Evolutionary conservation across 768 basidiomycete species (phyloP), one percentile per base, ranked within the genome.

Genomic region (Panaeolus cyanescens): DNA sequence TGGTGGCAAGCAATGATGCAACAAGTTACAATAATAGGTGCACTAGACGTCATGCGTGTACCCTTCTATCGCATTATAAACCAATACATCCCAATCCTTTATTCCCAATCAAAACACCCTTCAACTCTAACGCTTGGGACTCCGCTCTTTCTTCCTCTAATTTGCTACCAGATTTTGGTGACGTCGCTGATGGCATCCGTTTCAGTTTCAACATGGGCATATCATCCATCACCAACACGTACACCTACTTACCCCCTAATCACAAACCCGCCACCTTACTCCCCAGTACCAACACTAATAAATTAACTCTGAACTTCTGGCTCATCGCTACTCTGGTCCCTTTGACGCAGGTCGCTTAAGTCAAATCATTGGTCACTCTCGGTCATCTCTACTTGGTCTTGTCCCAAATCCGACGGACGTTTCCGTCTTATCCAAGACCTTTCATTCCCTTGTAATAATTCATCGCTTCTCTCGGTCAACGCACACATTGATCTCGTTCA

Each of bases 331-430:
- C 60, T 71, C 79, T 0, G 32, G 56, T 0, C 64, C 71, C 1
- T 80, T 71, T 63, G 56, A 62, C 0, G 73, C 68, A 20, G 58
- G 37, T 7, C 40, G 58, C 12, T 62, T 77, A 10, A 71, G 77
- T 50, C 12, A 56, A 2, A 6, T 75, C 8, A 81, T 83, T 32
- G 79, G 82, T 0, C 74, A 73, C 0, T 83, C 83, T 42, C 62
- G 61, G 0, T 72, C 80, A 0, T 77, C 78, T 0, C 83, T 80
- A 0, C 65, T 83, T 0, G 75, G 74, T 0, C 65, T 79, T 0
- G 72, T 82, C 75, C 75, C 0, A 83, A 82, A 57, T 67, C 64
- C 0, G 57, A 58, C 31, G 56, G 69, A 5, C 66, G 68, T 13
- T 72, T 74, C 9, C 66, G 68, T 0, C 37, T 80, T 0, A 66